These are phyloP conservation scores for Fusarium anguioides DNA, from an alignment of 2,329 filamentous ascomycete species.

Conservation along the genomic window DNA sequence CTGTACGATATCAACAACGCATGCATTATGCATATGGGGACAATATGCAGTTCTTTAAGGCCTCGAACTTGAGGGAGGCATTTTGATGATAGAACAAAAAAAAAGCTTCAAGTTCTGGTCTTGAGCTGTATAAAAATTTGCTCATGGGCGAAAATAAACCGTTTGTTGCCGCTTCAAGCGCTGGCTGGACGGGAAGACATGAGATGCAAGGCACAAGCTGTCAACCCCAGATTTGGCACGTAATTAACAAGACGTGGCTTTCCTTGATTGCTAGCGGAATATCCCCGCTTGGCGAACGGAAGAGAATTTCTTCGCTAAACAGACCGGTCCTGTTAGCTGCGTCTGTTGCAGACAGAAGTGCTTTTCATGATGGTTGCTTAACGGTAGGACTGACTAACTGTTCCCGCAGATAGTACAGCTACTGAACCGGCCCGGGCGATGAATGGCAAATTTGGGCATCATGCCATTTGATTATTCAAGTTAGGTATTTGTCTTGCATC, in stretches of 20 bases:
- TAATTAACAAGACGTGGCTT: conserved; percentile 10
- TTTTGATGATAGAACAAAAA: conserved; percentile 14
- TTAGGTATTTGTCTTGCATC: neutral
- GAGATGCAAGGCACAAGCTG: conserved; percentile 23
- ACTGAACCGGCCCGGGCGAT: conserved; percentile 2
- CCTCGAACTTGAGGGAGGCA: conserved; percentile 35
- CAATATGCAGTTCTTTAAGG: conserved; percentile 22
- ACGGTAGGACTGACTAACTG: neutral
- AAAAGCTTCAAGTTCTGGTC: neutral
- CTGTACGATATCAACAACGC: conserved; percentile 38
- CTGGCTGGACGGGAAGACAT: neutral
- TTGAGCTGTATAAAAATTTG: neutral
- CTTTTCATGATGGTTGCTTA: neutral
- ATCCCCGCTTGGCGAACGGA: conserved; percentile 3
- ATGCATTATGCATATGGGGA: conserved; percentile 34
- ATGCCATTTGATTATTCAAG: neutral
- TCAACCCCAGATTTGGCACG: conserved; percentile 29
- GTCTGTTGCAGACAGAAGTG: conserved; percentile 5
- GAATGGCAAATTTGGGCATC: neutral
- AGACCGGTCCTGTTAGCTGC: conserved; percentile 12
- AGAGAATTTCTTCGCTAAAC: neutral
- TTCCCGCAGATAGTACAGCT: neutral
- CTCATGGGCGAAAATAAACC: conserved; percentile 2
- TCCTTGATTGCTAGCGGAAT: conserved; percentile 1
- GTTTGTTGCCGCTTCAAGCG: conserved; percentile 35